These are phyloP conservation scores for Globisporangium alternatum DNA, from an alignment of 352 stramenopile genomes.

Conservation along the genomic window DNA sequence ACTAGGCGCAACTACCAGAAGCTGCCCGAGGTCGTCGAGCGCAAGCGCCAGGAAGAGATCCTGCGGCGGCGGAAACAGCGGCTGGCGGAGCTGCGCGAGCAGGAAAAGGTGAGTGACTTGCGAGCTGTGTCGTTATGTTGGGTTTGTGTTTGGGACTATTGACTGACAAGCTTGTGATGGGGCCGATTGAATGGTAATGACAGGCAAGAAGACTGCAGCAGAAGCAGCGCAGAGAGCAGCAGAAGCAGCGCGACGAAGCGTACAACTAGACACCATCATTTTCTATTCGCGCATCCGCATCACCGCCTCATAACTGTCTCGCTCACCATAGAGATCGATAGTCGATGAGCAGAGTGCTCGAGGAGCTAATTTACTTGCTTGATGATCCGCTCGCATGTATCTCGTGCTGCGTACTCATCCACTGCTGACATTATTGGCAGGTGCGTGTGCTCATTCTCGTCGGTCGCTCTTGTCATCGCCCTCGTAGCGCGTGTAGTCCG, in stretches of 20 bases:
- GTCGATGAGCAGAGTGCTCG: neutral
- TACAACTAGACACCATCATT: neutral
- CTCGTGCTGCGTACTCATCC: neutral
- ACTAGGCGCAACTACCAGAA: slow-evolving; percentile 63
- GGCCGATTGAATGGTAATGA: neutral
- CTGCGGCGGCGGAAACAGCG: slow-evolving; percentile 59
- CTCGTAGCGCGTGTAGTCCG: slow-evolving; percentile 16
- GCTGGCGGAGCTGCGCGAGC: slow-evolving; percentile 58
- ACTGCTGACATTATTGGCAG: neutral
- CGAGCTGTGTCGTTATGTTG: neutral
- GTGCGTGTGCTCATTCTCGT: slow-evolving; percentile 5
- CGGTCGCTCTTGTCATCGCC: slow-evolving; percentile 11
- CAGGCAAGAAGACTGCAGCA: slow-evolving; percentile 53
- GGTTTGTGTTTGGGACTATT: neutral
- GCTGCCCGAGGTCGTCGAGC: slow-evolving; percentile 70
- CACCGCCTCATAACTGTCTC: neutral
- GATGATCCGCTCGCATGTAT: neutral
- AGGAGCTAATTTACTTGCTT: slow-evolving; percentile 1
- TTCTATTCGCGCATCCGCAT: neutral
- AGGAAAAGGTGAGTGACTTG: slow-evolving; percentile 51
- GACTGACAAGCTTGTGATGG: neutral
- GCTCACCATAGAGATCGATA: neutral
- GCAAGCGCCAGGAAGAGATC: slow-evolving; percentile 70
- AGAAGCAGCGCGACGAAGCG: slow-evolving; percentile 12
- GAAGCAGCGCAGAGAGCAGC: slow-evolving; percentile 44